Conservation (phyloP, 306 rosid species). For the Fragaria vesca region DNA sequence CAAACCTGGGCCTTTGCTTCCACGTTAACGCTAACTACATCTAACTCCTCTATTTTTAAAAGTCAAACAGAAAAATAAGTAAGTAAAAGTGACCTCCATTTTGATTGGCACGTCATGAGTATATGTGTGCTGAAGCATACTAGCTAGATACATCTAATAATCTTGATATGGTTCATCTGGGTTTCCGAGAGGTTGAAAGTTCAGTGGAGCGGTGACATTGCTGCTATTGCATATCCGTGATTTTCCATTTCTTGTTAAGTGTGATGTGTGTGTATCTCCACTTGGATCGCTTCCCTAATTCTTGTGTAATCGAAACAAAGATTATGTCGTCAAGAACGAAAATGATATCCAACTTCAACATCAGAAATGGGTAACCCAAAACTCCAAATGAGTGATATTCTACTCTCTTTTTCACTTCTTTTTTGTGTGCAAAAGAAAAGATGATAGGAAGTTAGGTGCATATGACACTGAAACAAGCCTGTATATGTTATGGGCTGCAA, state of each 20-base stretch:
- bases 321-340: neutral
- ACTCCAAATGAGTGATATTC: too few species aligned
- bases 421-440: too few species aligned
- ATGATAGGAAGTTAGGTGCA: too few species aligned
- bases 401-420: too few species aligned
- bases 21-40: too few species aligned
- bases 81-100: neutral
- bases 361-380: neutral
- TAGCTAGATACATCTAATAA: neutral
- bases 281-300: neutral
- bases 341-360: neutral
- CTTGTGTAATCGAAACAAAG: neutral
- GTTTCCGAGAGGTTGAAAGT: neutral
- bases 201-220: neutral
- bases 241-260: neutral
- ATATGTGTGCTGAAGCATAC: neutral
- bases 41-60: too few species aligned
- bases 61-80: too few species aligned
- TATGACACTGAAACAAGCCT: too few species aligned
- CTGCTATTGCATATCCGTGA: neutral
- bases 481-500: neutral
- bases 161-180: neutral
- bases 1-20: too few species aligned
- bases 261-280: slow-evolving; percentile 3
- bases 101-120: neutral